Evolutionary conservation across 1,139 yeast genomes (phyloP).

Genomic region (Torulaspora globosa): DNA sequence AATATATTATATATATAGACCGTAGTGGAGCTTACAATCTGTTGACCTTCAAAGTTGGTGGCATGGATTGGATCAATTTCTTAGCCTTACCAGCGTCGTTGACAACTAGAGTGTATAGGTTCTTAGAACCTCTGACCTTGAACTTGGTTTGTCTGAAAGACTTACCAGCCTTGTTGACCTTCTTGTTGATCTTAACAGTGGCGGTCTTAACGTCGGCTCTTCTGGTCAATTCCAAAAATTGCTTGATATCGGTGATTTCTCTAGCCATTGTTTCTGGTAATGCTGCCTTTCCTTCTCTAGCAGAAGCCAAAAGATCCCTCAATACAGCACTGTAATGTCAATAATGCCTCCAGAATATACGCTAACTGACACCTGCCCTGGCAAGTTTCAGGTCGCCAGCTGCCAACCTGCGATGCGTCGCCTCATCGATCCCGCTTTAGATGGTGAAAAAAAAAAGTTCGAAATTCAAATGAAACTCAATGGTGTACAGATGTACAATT

Average conservation of each 20-base stretch:
- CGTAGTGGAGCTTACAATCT: conserved; percentile 45
- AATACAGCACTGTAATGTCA: neutral
- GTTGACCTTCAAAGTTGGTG: conserved; percentile 86
- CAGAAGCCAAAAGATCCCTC: neutral
- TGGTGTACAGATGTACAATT: conserved; percentile 3
- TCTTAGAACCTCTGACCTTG: conserved; percentile 96
- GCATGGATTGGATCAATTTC: conserved; percentile 97
- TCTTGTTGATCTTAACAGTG: conserved; percentile 85
- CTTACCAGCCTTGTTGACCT: conserved; percentile 81
- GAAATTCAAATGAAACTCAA: no score
- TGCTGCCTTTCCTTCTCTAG: conserved; percentile 2
- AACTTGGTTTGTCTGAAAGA: conserved; percentile 91
- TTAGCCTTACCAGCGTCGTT: conserved; percentile 97
- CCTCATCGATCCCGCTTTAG: neutral
- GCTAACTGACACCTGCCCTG: neutral
- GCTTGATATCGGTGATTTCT: conserved; percentile 95
- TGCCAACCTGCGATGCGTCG: neutral
- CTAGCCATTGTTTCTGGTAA: conserved; percentile 34
- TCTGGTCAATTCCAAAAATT: conserved; percentile 96
- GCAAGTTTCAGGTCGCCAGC: neutral
- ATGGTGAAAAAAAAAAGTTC: neutral
- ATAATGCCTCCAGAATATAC: neutral
- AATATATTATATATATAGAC: conserved; percentile 16
- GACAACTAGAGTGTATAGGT: conserved; percentile 93
- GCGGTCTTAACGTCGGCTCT: conserved; percentile 94